Evolutionary conservation across 164 flowering plant genomes (phyloP), one percentile per base, ranked within the genome.

Genomic region (Magnolia kwangsiensis): DNA sequence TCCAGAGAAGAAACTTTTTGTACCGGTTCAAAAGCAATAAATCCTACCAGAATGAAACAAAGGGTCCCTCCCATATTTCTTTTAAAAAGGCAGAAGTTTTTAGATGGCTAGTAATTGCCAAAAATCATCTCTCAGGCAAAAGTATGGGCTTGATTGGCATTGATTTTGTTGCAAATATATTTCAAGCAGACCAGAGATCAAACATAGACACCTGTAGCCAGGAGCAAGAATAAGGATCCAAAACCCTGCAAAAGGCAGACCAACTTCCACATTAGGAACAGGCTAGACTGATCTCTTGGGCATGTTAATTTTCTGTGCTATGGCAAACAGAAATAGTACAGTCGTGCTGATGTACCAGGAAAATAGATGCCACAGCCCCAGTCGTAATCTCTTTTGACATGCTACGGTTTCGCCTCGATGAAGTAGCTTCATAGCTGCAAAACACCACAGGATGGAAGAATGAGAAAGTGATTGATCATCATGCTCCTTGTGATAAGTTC

Each of bases 371-470:
- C 68, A 89, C 84, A 8, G 95, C 89, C 63, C 93, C 98, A 27
- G 95, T 86, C 10, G 79, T 74, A 50, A 93, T 88, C 87, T 92
- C 97, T 86, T 90, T 91, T 4, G 85, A 85, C 67, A 90, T 78
- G 80, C 88, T 87, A 76, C 97, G 94, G 83, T 76, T 93, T 74
- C 72, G 78, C 86, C 84, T 86, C 9, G 98, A 85, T 50, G 94
- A 83, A 51, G 98, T 95, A 58, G 98, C 94, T 82, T 91, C 98
- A 81, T 95, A 95, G 79, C 98, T 95, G 89, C 84, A 85, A 63
- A 69, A 51, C 7, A 75, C 71, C 55, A 67, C 55, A 67, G 37
- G 70, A 5, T 18, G 19, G 11, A 67, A 67, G 23, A 13, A 67
- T 18, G 10, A 67, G 61, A 55, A 55, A 16, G 18, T 55, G 19